Conservation (phyloP, 768 basidiomycete genomes). For the Serendipita sp. region DNA sequence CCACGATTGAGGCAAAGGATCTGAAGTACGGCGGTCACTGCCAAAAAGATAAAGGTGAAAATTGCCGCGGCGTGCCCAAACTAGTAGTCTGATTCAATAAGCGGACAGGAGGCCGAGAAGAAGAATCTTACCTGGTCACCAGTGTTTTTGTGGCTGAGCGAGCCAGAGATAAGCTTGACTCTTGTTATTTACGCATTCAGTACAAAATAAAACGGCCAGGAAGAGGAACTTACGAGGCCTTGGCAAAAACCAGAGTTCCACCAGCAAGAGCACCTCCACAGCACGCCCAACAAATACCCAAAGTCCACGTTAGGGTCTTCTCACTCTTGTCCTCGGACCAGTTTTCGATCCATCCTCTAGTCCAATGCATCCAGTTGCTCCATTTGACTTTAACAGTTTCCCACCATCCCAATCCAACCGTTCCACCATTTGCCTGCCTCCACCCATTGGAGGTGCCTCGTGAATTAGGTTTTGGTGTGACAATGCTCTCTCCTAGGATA, state of each 20-base stretch:
- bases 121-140: constrained; percentile 40
- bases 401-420: constrained; percentile 16
- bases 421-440: background rate
- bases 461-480: background rate
- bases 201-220: too few species aligned
- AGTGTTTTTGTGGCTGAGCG: constrained; percentile 60
- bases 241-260: constrained; percentile 74
- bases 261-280: constrained; percentile 84
- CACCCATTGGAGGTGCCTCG: background rate
- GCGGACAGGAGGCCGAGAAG: background rate
- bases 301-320: constrained; percentile 71
- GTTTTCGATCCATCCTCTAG: constrained; percentile 47
- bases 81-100: constrained; percentile 11
- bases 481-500: constrained; percentile 40
- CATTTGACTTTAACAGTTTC: constrained; percentile 27
- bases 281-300: constrained; percentile 90
- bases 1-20: constrained; percentile 86
- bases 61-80: constrained; percentile 71
- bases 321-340: constrained; percentile 75
- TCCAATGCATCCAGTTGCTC: constrained; percentile 32
- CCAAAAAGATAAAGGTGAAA: constrained; percentile 43
- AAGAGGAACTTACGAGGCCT: constrained; percentile 37
- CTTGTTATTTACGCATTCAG: constrained; percentile 22
- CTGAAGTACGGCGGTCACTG: constrained; percentile 67
- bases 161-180: constrained; percentile 66